Base-by-base conservation (phyloP, 495 filamentous ascomycete species). In the Rhypophila decipiens region DNA sequence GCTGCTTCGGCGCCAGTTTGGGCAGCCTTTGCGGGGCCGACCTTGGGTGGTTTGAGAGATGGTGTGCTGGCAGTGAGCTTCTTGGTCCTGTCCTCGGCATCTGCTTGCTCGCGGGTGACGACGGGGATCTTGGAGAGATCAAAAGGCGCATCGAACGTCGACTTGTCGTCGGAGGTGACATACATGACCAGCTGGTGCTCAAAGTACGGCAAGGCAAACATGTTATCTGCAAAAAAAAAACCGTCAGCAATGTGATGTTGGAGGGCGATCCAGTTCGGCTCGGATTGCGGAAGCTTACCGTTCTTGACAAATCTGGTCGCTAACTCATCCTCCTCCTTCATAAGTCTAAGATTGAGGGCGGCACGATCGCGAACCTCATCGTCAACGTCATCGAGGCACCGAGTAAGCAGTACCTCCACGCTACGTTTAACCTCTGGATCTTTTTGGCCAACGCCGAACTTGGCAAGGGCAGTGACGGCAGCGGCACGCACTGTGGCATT, bases 171-270 rank as follows among this genome's bases (percentile, higher is more conserved):
- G 18, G 90, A 88, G 5, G 89, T 96, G 57, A 98, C 91, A 63
- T 98, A 98, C 83, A 95, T 87, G 59, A 96, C 89, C 18, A 98
- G 83, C 57, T 97, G 91, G 55, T 96, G 91, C 69, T 98, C 93
- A 42, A 98, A 95, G 24, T 85, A 87, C 19, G 90, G 85, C n/a
- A 97, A 78, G 34, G 90, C 94, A 60, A 88, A 98, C 79, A 95
- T 93, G 45, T 76, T 81, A 58, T 87, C 84, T 83, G 60, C 29
- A 34, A 1, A 31, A n/a, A n/a, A n/a, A n/a, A n/a, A n/a, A n/a
- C n/a, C n/a, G n/a, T n/a, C n/a, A n/a, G n/a, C n/a, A n/a, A n/a
- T n/a, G n/a, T n/a, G n/a, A 24, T 5, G 47, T 69, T 51, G 67
- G 43, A 71, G 67, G 70, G 53, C 8, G 17, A 31, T 11, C 35